Conservation (phyloP, 345 rosid genomes). For the Brassica incana region DNA sequence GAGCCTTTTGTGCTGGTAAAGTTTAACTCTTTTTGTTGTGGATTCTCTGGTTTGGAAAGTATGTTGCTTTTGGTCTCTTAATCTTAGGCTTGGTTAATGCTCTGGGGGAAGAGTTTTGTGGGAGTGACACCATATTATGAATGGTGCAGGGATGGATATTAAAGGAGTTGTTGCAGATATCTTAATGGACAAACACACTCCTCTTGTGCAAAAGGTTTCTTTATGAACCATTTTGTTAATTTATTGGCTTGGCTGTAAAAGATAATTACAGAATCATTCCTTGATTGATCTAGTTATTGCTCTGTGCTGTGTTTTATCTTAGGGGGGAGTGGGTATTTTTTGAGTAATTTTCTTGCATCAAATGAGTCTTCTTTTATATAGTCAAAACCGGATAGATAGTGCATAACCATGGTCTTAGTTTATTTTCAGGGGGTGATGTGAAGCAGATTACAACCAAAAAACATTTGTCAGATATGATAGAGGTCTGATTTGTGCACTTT, state of each 20-base stretch:
- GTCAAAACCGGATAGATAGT: neutral
- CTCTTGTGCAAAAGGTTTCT: slow-evolving; percentile 78
- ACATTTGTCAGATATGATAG: slow-evolving; percentile 77
- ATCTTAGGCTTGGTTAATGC: neutral
- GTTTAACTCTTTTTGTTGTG: neutral
- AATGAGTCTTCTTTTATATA: slow-evolving; percentile 3
- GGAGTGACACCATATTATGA: slow-evolving; percentile 41
- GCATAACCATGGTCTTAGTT: slow-evolving; percentile 49
- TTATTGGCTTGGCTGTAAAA: slow-evolving; percentile 3
- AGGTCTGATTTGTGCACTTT: slow-evolving; percentile 58
- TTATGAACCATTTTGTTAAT: slow-evolving; percentile 3
- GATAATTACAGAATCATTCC: slow-evolving; percentile 15
- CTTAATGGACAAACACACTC: slow-evolving; percentile 63
- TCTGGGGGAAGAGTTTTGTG: slow-evolving; percentile 37
- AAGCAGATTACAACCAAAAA: slow-evolving; percentile 67
- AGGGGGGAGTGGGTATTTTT: neutral
- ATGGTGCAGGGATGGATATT: slow-evolving; percentile 86
- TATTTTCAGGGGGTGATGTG: slow-evolving; percentile 94
- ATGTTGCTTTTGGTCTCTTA: neutral
- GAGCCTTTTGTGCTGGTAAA: slow-evolving; percentile 87
- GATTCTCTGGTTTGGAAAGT: neutral
- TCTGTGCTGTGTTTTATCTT: neutral
- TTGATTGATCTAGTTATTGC: neutral
- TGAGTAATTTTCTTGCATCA: neutral
- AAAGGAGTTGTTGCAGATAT: slow-evolving; percentile 86